Percentiles rank a stretch among this genome's conserved stretches.
These are phyloP conservation scores for Tephrocybe sp. DNA, from an alignment of 768 basidiomycete genomes.

Conservation along the genomic window DNA sequence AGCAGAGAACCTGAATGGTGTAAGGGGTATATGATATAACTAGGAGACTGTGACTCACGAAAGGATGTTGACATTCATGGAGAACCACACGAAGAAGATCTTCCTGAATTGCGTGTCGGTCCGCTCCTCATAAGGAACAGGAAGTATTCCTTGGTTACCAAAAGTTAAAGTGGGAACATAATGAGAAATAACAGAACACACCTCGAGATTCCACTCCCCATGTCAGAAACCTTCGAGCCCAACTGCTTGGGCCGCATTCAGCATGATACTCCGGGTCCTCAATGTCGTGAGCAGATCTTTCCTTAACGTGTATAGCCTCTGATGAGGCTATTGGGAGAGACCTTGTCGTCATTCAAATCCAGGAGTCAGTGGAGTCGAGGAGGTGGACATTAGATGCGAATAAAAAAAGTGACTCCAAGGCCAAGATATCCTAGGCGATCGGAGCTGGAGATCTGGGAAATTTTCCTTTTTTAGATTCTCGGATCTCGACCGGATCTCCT, in stretches of 20 bases:
- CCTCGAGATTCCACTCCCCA: conserved; percentile 36
- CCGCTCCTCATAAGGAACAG: conserved; percentile 55
- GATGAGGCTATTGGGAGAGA: neutral
- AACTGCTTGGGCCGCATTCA: conserved; percentile 1
- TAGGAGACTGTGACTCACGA: conserved; percentile 30
- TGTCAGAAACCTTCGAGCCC: conserved; percentile 19
- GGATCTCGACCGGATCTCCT: too few relatives aligned
- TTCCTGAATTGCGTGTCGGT: conserved; percentile 63
- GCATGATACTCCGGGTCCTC: neutral
- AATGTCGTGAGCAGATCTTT: neutral
- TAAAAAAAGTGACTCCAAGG: too few relatives aligned
- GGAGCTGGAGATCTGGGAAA: too few relatives aligned
- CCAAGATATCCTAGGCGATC: too few relatives aligned
- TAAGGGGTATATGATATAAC: neutral
- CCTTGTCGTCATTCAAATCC: neutral
- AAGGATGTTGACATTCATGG: conserved; percentile 70
- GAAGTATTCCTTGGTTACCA: conserved; percentile 45
- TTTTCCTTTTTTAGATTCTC: too few relatives aligned
- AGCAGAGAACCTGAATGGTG: conserved; percentile 52
- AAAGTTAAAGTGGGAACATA: neutral
- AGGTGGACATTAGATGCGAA: too few relatives aligned
- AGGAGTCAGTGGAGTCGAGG: neutral
- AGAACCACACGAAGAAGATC: conserved; percentile 79
- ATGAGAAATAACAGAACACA: conserved; percentile 6
- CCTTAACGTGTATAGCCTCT: neutral